Evolutionary conservation across 805 yeast species (phyloP), one percentile per base, ranked within the genome.

Genomic region (Myxozyma lipomycoides): DNA sequence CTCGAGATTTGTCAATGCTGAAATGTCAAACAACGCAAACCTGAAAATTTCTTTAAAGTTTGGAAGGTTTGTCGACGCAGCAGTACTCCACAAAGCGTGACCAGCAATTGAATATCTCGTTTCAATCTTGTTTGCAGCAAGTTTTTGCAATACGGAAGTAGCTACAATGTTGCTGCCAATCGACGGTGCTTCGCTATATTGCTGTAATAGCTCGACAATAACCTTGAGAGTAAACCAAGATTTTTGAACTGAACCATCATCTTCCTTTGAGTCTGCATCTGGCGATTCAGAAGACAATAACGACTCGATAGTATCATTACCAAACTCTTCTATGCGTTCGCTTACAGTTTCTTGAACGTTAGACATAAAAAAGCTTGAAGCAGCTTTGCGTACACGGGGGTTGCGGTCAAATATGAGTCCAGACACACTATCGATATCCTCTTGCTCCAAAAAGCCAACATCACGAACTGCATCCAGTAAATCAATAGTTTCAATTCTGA

Each of bases 401-500:
- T 68, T 69, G n/a, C 52, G 43, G 42, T 70, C 72, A 49, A 67
- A 67, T 18, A 65, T 64, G 39, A 79, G 64, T 22, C 75, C 68
- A n/a, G 73, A 60, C 6, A 81, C 61, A 32, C 62, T 56, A n/a
- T 71, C 59, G 35, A 76, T 67, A 51, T 84, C 88, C 2, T 71
- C 73, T 22, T 79, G 81, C 38, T 79, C 84, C 35, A 89, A 66
- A 59, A 80, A 83, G 0, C 90, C 91, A 19, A 78, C 66, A 36
- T 74, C 73, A 10, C 77, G 70, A 10, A 86, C 70, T 55, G 81
- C 84, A 18, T 71, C 69, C 19, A 86, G 68, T 1, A 86, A 69
- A 19, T 69, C 63, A 2, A 82, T 71, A 3, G 85, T 73, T 45
- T 73, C 65, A 3, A 72, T 61, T 60, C 82, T 77, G 1, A 84